A percentile compares a stretch with the other conserved stretches of the same genome.
These are phyloP conservation scores for Fusarium sp. DNA, from an alignment of 2,329 filamentous ascomycete genomes.

Conservation along the genomic window DNA sequence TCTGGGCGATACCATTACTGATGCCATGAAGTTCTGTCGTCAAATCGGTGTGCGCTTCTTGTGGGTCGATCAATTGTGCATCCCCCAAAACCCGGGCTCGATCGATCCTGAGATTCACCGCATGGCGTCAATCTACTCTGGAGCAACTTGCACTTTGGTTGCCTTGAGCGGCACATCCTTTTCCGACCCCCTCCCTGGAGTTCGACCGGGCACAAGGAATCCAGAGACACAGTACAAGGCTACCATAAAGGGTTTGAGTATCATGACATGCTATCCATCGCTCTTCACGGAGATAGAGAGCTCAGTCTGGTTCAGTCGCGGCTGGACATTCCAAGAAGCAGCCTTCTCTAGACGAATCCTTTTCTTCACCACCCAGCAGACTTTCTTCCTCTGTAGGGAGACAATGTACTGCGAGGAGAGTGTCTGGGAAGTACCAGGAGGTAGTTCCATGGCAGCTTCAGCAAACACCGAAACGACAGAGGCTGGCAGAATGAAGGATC, in stretches of 20 bases:
- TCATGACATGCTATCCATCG: neutral
- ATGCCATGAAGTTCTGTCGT: neutral
- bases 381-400: neutral
- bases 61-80: neutral
- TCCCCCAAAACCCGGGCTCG: neutral
- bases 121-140: neutral
- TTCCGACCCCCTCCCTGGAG: fast-evolving
- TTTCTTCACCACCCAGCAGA: neutral
- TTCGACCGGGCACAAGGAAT: neutral
- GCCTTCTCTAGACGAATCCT: fast-evolving
- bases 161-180: neutral
- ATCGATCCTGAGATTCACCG: neutral
- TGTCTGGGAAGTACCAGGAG: neutral
- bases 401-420: neutral
- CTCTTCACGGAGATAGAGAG: neutral
- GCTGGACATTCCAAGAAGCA: neutral
- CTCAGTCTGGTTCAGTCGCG: neutral
- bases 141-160: neutral
- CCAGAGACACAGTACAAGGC: neutral
- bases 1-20: neutral
- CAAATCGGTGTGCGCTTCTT: neutral
- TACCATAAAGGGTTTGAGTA: fast-evolving
- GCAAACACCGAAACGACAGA: neutral
- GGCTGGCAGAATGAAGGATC: neutral
- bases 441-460: neutral